Evolutionary conservation across 73 alveolate species (phyloP).

Genomic region (Blepharisma japonicum): DNA sequence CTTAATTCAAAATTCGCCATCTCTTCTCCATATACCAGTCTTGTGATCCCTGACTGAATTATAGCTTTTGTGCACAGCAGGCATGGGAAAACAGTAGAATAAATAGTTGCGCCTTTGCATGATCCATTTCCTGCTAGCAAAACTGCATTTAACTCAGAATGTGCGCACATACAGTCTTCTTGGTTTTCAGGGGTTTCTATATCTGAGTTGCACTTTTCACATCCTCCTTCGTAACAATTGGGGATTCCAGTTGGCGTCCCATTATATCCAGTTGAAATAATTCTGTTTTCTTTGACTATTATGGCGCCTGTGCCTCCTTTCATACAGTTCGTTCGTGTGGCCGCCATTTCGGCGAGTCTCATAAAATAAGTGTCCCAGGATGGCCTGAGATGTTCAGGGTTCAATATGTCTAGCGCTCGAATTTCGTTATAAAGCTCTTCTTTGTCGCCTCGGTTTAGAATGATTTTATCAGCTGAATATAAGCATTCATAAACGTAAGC

Average conservation of each 20-base stretch:
- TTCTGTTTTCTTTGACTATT: conserved; percentile 51
- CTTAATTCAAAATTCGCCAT: conserved; percentile 45
- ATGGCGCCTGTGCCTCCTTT: conserved; percentile 65
- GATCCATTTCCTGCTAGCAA: conserved; percentile 61
- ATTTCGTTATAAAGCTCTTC: conserved; percentile 40
- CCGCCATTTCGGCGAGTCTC: conserved; percentile 65
- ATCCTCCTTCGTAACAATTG: conserved; percentile 73
- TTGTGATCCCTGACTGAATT: conserved; percentile 58
- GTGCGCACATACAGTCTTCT: conserved; percentile 70
- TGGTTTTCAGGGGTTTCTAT: conserved; percentile 42
- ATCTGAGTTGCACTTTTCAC: conserved; percentile 59
- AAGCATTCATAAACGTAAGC: conserved; percentile 33
- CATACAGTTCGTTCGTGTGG: conserved; percentile 77
- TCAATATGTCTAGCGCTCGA: conserved; percentile 34
- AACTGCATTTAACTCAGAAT: conserved; percentile 67
- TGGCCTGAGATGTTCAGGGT: conserved; percentile 57
- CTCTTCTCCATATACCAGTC: conserved; percentile 48
- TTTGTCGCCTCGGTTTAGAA: conserved; percentile 33
- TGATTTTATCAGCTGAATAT: conserved; percentile 35
- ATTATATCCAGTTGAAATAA: conserved; percentile 69
- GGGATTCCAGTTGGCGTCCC: conserved; percentile 64
- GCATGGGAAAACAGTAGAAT: conserved; percentile 68
- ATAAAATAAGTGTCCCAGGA: conserved; percentile 62
- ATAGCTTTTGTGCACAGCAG: conserved; percentile 59
- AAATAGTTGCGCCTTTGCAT: conserved; percentile 47